Evolutionary conservation across 2,329 filamentous ascomycete genomes (phyloP), one percentile per base, ranked within the genome.

Genomic region (Pochonia chlamydosporia): DNA sequence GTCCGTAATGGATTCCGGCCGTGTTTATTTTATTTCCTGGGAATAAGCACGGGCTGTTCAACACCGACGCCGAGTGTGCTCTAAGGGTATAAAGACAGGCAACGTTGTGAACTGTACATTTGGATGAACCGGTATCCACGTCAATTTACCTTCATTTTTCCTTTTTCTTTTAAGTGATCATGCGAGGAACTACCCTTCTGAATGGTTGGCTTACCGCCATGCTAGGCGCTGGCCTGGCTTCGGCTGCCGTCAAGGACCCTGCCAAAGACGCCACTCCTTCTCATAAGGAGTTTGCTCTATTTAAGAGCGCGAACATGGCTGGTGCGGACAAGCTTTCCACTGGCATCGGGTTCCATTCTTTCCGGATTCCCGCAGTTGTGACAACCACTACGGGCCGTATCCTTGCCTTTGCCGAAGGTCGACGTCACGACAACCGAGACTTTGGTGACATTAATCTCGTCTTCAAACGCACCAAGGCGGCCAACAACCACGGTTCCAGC

Each of bases 381-480:
- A 54, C 48, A 40, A 59, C 56, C 6, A 43, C n/a, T 14, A 56
- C 54, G 5, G 57, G 56, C 25, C 54, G 58, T 7, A 53, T 61
- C 18, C 50, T 62, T 30, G 58, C 56, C 21, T 62, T 60, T 44
- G 58, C 56, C 16, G 57, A 61, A 47, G 59, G 58, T 26, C 47
- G 47, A 2, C 55, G 56, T 41, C 52, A 56, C 43, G 53, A 56
- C 35, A 59, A 59, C 51, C 49, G 50, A 10, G 58, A 62, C 36
- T 61, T 48, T 36, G 59, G 56, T 39, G 56, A 62, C 47, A 59
- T 62, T 52, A 59, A 59, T 41, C 51, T 61, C n/a, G 58, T 62
- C 24, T 58, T 57, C 46, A 62, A 59, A 50, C 56, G 56, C 24
- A 58, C 55, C 31, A 57, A 56, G 52, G 54, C 56, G 1, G 49